Evolutionary conservation across 139 green algal species (phyloP), one percentile per base, ranked within the genome.

Genomic region (Coccomyxa sp.): DNA sequence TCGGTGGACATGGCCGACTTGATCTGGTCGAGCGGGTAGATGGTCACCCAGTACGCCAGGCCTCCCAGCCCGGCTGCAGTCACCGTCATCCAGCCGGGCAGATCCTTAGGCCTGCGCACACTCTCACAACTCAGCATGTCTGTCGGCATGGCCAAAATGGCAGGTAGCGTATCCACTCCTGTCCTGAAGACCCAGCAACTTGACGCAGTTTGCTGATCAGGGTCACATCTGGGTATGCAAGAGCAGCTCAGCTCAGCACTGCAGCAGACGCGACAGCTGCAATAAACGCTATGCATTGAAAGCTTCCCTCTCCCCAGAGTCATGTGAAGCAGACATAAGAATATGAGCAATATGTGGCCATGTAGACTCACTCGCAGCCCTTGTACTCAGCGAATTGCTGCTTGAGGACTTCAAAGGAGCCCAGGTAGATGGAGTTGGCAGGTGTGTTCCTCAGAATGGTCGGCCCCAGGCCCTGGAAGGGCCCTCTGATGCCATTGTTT

Each of bases 371-470:
- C 64, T 10, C 35, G 64, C 64, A 71, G 24, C 64, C 29, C 24
- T 71, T 37, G 64, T 34, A 71, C 64, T 71, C n/a, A 16, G 64
- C 64, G 14, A 36, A 34, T 10, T 36, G 64, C 24, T 80, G 73
- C 87, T 98, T 98, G 37, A 97, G 55, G 64, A 95, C 91, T 82
- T 98, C 94, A 73, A 98, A 98, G 39, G 89, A 91, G 16, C 95
- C 95, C 41, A 98, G 88, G 89, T 97, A 98, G n/a, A 97, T 82
- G 3, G 93, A 87, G 76, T 98, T 98, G 70, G 94, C 95, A 12
- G 94, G 95, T 6, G 90, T 91, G 83, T 98, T 98, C n/a, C 95
- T 86, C 74, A 95, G 64, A 2, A 98, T 73, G 9, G 95, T 98
- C 38, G 93, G 79, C 10, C 81, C 77, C 50, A 98, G 86, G 33